Conservation (phyloP, 805 yeast species). For the Saturnispora zaruensis region DNA sequence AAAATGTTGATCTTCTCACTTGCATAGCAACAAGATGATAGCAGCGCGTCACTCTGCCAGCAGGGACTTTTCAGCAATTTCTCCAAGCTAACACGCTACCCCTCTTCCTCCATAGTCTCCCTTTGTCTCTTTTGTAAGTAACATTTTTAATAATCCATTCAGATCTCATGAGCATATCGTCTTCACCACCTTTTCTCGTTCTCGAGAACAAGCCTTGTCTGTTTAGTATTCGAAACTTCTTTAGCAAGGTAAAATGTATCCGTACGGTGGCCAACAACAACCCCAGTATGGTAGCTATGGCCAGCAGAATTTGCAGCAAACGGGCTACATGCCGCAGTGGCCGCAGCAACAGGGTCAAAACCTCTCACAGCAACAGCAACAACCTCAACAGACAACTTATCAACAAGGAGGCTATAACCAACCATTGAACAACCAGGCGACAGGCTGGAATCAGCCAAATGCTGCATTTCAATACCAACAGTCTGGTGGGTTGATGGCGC, state of each 20-base stretch:
- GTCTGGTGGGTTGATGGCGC: conserved; percentile 12
- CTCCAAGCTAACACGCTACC: background rate
- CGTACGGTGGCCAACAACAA: conserved; percentile 22
- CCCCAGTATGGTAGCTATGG: conserved; percentile 15
- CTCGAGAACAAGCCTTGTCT: background rate
- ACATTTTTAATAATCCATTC: background rate
- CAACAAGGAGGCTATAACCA: background rate
- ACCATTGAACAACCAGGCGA: conserved; percentile 28
- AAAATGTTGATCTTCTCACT: no score
- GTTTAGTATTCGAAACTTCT: background rate
- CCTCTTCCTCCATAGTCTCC: background rate
- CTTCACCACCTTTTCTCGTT: background rate
- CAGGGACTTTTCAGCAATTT: background rate
- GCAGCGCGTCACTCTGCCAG: background rate
- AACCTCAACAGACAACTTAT: conserved; percentile 5
- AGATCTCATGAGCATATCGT: background rate
- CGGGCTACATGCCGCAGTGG: conserved; percentile 20
- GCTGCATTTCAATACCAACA: conserved; percentile 23
- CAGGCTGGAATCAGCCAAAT: conserved; percentile 30
- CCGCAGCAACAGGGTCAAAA: conserved; percentile 17
- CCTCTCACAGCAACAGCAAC: conserved; percentile 10
- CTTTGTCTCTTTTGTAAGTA: background rate
- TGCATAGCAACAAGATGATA: no score
- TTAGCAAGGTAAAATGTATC: conserved; percentile 16
- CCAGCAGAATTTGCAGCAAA: conserved; percentile 21